phyloP scores from a whole-genome alignment of 179 eudicot genomes.

The Spergularia azorica region DNA sequence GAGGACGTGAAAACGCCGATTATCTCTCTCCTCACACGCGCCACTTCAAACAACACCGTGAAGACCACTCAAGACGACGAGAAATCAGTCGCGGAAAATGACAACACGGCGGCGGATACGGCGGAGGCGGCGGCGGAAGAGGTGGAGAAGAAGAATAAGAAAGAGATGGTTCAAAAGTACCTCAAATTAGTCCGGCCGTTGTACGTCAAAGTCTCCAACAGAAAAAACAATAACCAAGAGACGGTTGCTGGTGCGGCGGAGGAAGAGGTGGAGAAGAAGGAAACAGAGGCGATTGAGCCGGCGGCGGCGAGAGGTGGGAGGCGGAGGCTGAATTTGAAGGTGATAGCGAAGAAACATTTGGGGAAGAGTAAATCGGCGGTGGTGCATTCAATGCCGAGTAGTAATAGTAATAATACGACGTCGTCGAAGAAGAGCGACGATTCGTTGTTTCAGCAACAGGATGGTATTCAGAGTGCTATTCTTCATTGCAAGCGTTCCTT shows the following conservation, averaged over 20 bases:
- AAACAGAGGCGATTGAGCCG: not conserved
- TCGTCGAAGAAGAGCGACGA: constrained; percentile 56
- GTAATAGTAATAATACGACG: constrained; percentile 9
- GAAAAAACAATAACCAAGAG: constrained; percentile 14
- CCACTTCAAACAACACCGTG: constrained; percentile 21
- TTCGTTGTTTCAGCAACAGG: constrained; percentile 70
- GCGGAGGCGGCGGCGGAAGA: constrained; percentile 8
- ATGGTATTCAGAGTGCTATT: constrained; percentile 92
- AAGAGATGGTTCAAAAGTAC: constrained; percentile 63
- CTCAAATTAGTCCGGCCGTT: constrained; percentile 69
- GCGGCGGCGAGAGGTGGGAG: constrained; percentile 5
- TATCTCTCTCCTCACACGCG: constrained; percentile 63
- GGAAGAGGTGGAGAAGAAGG: constrained; percentile 21
- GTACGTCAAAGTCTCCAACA: constrained; percentile 59
- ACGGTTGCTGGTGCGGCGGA: constrained; percentile 4
- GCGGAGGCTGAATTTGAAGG: constrained; percentile 45
- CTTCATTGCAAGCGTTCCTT: constrained; percentile 90
- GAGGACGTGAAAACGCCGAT: constrained; percentile 60
- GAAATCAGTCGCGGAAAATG: not conserved
- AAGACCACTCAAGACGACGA: constrained; percentile 1
- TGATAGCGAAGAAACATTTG: constrained; percentile 56
- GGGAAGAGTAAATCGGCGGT: constrained; percentile 66
- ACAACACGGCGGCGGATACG: not conserved
- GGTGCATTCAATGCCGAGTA: constrained; percentile 21
- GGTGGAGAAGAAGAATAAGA: constrained; percentile 41